Percentiles rank a stretch among this genome's conserved stretches.
phyloP scores from a whole-genome alignment of 2,329 filamentous ascomycete species.

The Colletotrichum nymphaeae region DNA sequence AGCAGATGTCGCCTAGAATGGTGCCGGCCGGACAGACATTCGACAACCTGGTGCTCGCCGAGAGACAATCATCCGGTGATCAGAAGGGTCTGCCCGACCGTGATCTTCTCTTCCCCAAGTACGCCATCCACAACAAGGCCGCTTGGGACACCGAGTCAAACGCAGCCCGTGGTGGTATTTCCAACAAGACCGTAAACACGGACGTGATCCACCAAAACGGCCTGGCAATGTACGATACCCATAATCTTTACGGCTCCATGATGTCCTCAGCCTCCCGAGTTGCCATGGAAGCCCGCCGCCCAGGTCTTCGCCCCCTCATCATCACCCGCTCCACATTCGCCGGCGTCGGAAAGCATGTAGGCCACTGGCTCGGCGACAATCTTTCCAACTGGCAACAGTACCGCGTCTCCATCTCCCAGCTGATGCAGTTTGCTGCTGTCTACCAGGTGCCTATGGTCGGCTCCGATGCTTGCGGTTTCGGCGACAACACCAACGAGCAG shows the following conservation, averaged over 20 bases:
- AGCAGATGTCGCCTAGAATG: not conserved
- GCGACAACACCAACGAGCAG: conserved; percentile 68
- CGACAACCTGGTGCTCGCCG: conserved; percentile 31
- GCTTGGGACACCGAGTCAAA: conserved; percentile 50
- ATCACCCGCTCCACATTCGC: conserved; percentile 83
- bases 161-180: conserved; percentile 54
- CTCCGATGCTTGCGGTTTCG: conserved; percentile 83
- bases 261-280: conserved; percentile 75
- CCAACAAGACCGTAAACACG: conserved; percentile 72
- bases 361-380: conserved; percentile 72
- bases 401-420: conserved; percentile 44
- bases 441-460: conserved; percentile 78
- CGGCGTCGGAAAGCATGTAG: conserved; percentile 73
- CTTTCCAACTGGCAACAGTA: conserved; percentile 66
- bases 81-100: conserved; percentile 70
- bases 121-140: conserved; percentile 72
- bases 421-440: conserved; percentile 55
- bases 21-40: conserved; percentile 2
- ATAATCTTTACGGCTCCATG: conserved; percentile 81
- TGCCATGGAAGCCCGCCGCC: conserved; percentile 75
- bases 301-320: conserved; percentile 73
- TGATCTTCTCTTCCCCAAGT: conserved; percentile 73
- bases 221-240: conserved; percentile 77
- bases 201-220: conserved; percentile 77
- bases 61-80: conserved; percentile 47